Evolutionary conservation across 2,329 filamentous ascomycete species (phyloP), one percentile per base, ranked within the genome.

Genomic region (Dothiorella sarmentorum): DNA sequence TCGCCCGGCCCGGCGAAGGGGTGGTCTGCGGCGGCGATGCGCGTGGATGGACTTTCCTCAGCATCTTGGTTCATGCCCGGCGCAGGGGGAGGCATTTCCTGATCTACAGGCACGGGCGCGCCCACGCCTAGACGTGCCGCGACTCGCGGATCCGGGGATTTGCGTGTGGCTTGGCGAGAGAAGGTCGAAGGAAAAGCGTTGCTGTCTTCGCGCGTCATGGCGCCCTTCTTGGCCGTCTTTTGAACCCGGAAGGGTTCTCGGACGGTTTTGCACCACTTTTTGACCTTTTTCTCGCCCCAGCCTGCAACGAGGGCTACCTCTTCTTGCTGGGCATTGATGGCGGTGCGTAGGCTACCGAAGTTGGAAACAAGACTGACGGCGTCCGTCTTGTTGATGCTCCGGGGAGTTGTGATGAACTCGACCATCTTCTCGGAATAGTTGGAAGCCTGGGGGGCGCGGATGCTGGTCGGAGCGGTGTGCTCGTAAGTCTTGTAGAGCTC

Each of bases 401-500:
- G 80, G 2, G 94, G 93, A 2, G 90, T 87, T 0, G 94, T 99
- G 53, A 97, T 87, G 68, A 99, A 97, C 64, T 97, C 93, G 7
- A 94, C 87, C 60, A 99, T 81, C 60, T 88, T 88, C 66, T 97
- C 92, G 5, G 89, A 85, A 68, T 97, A 60, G 56, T 85, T 86
- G 18, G 87, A 88, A 1, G 89, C 85, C 73, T 96, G 91, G 65
- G 91, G 88, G 10, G 91, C 91, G 60, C 87, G 87, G 72, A 99
- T 97, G 29, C 89, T 88, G 0, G 85, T 85, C 3, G 85, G 82
- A 24, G 91, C 89, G 31, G 92, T 90, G 70, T 96, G 86, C 74
- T 99, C 94, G 67, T 91, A 96, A 1, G 88, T 90, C 74, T 99
- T 99, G 80, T 93, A 97, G 9, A 96, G 79, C 71, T 97, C 94